Evolutionary conservation across 345 rosid species (phyloP).

Genomic region (Citrus maxima): DNA sequence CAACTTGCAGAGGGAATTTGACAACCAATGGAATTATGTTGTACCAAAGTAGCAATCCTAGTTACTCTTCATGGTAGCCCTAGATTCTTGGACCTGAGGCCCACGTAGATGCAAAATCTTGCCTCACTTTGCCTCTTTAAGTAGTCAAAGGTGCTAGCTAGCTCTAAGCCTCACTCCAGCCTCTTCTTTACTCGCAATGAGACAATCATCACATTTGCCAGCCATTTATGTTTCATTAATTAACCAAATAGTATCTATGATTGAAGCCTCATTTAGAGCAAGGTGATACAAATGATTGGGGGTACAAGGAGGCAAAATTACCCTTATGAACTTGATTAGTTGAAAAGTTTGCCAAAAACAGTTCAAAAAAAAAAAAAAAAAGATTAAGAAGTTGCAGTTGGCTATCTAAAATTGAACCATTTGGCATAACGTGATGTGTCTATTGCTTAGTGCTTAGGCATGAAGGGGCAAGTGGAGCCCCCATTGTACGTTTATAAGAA

Average conservation of each 20-base stretch:
- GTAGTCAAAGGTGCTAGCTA: neutral
- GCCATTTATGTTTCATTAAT: neutral
- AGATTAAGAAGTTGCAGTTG: neutral
- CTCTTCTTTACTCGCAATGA: neutral
- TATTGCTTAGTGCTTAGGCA: conserved; percentile 10
- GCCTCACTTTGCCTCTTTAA: neutral
- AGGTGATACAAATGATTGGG: neutral
- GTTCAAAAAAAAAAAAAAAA: neutral
- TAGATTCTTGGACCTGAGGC: neutral
- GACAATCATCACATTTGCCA: neutral
- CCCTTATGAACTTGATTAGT: neutral
- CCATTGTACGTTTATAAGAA: conserved; percentile 15
- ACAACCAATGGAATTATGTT: neutral
- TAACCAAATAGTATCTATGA: neutral
- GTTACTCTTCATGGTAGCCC: neutral
- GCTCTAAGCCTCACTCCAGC: neutral
- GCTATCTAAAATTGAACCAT: neutral
- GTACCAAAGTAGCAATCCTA: neutral
- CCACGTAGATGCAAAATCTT: neutral
- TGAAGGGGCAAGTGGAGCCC: conserved; percentile 2
- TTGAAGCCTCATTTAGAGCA: neutral
- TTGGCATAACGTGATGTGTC: no score
- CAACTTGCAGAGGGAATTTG: neutral
- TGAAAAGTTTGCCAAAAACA: neutral
- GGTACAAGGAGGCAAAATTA: neutral